Conservation (phyloP, 345 rosid genomes). For the Euphorbia peplus region DNA sequence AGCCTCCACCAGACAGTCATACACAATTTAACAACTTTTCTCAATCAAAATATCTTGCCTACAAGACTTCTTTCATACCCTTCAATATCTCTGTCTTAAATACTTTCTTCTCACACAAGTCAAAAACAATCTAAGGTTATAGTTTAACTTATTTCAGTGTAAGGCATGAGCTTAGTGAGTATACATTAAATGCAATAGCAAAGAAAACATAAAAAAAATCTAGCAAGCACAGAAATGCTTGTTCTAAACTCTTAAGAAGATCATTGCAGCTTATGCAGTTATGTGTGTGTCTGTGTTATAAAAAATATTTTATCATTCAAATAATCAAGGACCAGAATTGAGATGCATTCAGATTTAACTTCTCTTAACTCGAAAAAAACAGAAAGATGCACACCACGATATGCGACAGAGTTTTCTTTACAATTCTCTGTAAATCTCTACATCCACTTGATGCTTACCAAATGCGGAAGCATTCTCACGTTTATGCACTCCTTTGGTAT, state of each 20-base stretch:
- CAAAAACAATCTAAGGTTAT: neutral
- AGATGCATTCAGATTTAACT: neutral
- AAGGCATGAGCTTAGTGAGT: neutral
- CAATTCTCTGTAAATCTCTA: slow-evolving; percentile 9
- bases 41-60: neutral
- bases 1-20: no score
- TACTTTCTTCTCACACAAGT: neutral
- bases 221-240: neutral
- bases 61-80: neutral
- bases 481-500: slow-evolving; percentile 7
- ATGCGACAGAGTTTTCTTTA: neutral
- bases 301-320: neutral
- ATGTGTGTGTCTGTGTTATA: neutral
- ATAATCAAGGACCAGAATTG: neutral
- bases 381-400: slow-evolving; percentile 4
- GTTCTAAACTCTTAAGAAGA: neutral
- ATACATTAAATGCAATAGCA: neutral
- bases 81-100: neutral
- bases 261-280: neutral
- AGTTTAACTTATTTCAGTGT: neutral
- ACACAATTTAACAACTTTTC: neutral
- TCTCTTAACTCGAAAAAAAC: slow-evolving; percentile 9
- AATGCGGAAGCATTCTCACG: slow-evolving; percentile 2
- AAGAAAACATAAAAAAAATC: neutral
- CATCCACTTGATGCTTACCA: neutral